Base-by-base conservation (phyloP, 164 flowering plant genomes). In the Litsea cubeba region DNA sequence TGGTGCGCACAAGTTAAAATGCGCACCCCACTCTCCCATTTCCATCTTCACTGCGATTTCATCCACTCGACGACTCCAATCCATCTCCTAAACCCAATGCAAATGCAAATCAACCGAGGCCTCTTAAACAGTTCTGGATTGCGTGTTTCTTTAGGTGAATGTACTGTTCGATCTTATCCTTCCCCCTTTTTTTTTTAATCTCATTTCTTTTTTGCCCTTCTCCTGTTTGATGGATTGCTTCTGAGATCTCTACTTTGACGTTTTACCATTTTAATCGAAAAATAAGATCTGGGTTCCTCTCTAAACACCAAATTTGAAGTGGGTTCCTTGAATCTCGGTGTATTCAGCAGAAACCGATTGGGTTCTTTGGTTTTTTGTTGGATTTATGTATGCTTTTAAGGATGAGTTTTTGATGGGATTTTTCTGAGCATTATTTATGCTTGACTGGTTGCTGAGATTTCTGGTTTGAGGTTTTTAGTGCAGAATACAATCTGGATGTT, bases 1-100 rank as follows among this genome's bases (percentile, higher is more conserved):
- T 12, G 66, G 69, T 28, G 69, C 69, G 69, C 69, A 32, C 69
- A 50, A 12, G 18, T 30, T 30, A 66, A 28, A 18, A 30, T 66
- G 69, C 50, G 69, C 69, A 66, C 69, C 69, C 40, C 50, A 17
- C 15, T 30, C n/a, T 28, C 46, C 50, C 4, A 24, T 30, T 28
- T 23, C 50, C 23, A 24, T 30, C 58, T 15, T 54, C n/a, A 40
- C 46, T 7, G 10, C 46, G 46, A 40, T 40, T 40, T 60, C 35
- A 60, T 35, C 7, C 3, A 35, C n/a, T 25, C 26, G 23, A 24
- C 32, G 50, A n/a, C 23, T 24, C 28, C 24, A 14, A 24, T 23
- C 24, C 20, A 12, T 63, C 28, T 24, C 3, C 4, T 23, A 20
- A 60, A 11, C n/a, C 25, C 28, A 35, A 32, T 66, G 28, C 35